phyloP scores from a whole-genome alignment of 2,329 filamentous ascomycete species.

The Aspergillus sp. region DNA sequence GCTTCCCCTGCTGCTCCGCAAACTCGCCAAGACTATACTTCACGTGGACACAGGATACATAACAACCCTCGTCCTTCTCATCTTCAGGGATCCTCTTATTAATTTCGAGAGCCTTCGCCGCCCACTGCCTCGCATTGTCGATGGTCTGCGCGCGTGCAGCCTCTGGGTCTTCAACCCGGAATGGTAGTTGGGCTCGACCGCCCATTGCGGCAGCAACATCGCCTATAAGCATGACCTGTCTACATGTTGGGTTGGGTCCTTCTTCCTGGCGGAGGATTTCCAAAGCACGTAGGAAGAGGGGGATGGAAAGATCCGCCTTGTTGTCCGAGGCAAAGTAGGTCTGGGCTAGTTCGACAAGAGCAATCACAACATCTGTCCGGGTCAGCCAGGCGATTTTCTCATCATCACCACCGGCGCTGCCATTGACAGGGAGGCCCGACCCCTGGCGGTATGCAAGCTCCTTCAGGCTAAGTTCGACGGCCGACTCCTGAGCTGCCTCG shows the following conservation, averaged over 20 bases:
- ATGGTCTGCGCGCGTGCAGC: conserved; percentile 63
- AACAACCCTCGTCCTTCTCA: conserved; percentile 73
- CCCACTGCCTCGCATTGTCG: conserved; percentile 73
- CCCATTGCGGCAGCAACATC: conserved; percentile 54
- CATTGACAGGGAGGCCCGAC: conserved; percentile 68
- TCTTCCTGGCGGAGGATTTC: conserved; percentile 58
- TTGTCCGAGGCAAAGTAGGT: conserved; percentile 73
- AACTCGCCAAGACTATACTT: conserved; percentile 87
- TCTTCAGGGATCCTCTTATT: conserved; percentile 65
- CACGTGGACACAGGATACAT: conserved; percentile 77
- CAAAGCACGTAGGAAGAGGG: conserved; percentile 82
- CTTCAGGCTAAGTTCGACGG: conserved; percentile 74
- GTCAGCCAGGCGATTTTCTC: conserved; percentile 35
- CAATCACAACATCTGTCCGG: conserved; percentile 37
- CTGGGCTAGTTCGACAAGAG: conserved; percentile 63
- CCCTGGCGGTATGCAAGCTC: conserved; percentile 69
- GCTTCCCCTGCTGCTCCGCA: conserved; percentile 69
- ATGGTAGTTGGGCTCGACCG: conserved; percentile 30
- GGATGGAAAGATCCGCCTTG: conserved; percentile 77
- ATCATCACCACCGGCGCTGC: conserved; percentile 40
- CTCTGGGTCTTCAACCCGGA: conserved; percentile 33
- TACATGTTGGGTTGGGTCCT: conserved; percentile 59
- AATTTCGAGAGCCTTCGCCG: conserved; percentile 70
- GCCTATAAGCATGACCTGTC: conserved; percentile 71
- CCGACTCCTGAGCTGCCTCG: conserved; percentile 74